phyloP scores from a whole-genome alignment of 2,329 filamentous ascomycete genomes.

The Acrocalymma vagum region DNA sequence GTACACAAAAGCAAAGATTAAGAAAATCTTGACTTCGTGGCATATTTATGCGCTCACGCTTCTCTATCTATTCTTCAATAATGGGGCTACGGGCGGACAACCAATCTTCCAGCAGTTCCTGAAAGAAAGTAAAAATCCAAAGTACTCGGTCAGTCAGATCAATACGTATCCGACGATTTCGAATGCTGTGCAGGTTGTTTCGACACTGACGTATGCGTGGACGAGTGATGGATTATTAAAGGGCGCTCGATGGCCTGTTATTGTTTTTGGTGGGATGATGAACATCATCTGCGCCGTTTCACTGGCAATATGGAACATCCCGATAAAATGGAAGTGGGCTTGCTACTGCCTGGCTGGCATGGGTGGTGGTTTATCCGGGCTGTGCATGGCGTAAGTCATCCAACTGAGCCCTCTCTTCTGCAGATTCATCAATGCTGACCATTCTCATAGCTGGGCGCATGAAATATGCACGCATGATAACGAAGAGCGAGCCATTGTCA shows the following conservation, averaged over 20 bases:
- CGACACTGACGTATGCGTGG: constrained; percentile 72
- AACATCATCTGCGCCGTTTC: constrained; percentile 52
- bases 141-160: constrained; percentile 62
- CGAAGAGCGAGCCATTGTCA: constrained; percentile 72
- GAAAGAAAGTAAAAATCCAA: constrained; percentile 51
- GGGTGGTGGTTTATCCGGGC: constrained; percentile 57
- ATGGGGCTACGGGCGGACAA: constrained; percentile 60
- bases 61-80: constrained; percentile 72
- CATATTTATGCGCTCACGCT: constrained; percentile 68
- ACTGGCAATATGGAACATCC: constrained; percentile 59
- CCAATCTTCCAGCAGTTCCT: constrained; percentile 64
- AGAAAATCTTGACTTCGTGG: constrained; percentile 70
- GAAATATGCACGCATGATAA: constrained; percentile 65
- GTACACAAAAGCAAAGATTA: constrained; percentile 62
- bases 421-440: no score
- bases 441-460: constrained; percentile 55
- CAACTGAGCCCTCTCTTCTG: constrained; percentile 5
- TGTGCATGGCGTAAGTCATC: constrained; percentile 58
- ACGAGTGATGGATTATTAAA: constrained; percentile 68
- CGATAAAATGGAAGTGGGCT: constrained; percentile 68
- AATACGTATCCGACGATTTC: constrained; percentile 63
- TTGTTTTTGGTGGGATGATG: constrained; percentile 63
- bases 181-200: constrained; percentile 63
- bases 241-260: constrained; percentile 70
- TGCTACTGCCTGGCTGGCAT: constrained; percentile 66